These are phyloP conservation scores for Delphinella strobiligena DNA, from an alignment of 2,329 filamentous ascomycete genomes.

Conservation along the genomic window DNA sequence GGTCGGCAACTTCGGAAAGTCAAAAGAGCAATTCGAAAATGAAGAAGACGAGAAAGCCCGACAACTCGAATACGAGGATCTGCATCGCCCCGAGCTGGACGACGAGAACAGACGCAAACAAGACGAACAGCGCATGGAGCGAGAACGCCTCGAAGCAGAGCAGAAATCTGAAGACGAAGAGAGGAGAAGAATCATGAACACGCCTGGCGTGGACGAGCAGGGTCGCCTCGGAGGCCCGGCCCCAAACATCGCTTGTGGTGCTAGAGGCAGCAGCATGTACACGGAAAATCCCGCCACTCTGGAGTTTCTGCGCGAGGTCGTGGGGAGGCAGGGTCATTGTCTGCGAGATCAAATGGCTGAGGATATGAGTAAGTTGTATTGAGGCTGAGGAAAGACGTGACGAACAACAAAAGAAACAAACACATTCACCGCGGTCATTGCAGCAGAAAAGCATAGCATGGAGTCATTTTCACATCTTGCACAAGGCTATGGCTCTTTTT, in stretches of 20 bases:
- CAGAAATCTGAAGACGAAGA: conserved; percentile 6
- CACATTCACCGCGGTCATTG: no score
- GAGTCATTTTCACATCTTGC: no score
- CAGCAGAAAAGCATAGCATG: no score
- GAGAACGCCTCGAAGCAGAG: neutral
- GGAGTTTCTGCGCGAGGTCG: conserved; percentile 23
- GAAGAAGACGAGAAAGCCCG: conserved; percentile 4
- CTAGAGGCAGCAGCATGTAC: conserved; percentile 27
- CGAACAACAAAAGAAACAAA: no score
- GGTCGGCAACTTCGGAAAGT: no score
- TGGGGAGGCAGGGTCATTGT: conserved; percentile 26
- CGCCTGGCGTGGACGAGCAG: neutral
- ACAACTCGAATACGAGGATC: conserved; percentile 2
- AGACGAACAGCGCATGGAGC: conserved; percentile 1
- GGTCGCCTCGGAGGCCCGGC: conserved; percentile 8
- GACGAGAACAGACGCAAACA: conserved; percentile 17
- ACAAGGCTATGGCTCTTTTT: no score
- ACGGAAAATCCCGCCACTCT: conserved; percentile 20
- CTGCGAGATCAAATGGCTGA: conserved; percentile 16
- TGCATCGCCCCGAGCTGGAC: neutral
- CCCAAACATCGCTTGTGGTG: conserved; percentile 23
- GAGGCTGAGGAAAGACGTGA: no score
- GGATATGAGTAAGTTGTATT: no score
- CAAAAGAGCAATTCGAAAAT: neutral
- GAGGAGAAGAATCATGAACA: neutral